Base-by-base conservation (phyloP, 2,329 filamentous ascomycete genomes). In the Epichloe aotearoae region DNA sequence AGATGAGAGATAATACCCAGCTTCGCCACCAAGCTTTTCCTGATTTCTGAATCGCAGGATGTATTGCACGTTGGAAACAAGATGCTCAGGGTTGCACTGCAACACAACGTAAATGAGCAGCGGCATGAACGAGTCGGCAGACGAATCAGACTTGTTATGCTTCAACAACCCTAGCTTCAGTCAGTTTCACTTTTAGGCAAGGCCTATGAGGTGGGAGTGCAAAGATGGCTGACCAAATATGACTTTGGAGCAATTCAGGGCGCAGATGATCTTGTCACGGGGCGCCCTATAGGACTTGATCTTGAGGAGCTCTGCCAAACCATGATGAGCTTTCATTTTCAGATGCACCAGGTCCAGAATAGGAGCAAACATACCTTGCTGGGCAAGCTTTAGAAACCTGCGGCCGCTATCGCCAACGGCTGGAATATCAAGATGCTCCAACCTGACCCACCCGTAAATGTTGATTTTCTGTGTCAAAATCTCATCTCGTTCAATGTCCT, bases 221-320 rank as follows among this genome's bases (percentile, higher is more conserved):
- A 12, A 37, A n/a, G 6, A 8, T 4, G 19, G 59, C 76, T 58
- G 67, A 88, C 86, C 93, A 67, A 98, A 97, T 56, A 98, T 97
- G 55, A 98, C 94, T 69, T 98, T 98, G 79, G 93, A 98, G 70
- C 90, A 96, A 69, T 98, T 98, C 51, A 98, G 72, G 44, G 97
- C 88, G 66, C 93, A 98, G 47, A 98, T 97, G 50, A 98, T 93
- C 69, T 98, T 98, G 72, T 98, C 93, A 59, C 93, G 76, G 4
- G 93, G 93, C n/a, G 93, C 93, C 58, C 94, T 82, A 64, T 98
- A 98, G 8, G 87, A 93, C 62, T 91, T 95, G 62, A 98, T 96
- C 66, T 98, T 98, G 38, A 95, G 71, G 14, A 98, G 74, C 67
- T 98, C 93, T 88, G 62, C 14, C 17, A n/a, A 34, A 14, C 2